Evolutionary conservation across 2,329 filamentous ascomycete species (phyloP), one percentile per base, ranked within the genome.

Genomic region (Lachnellula suecica): DNA sequence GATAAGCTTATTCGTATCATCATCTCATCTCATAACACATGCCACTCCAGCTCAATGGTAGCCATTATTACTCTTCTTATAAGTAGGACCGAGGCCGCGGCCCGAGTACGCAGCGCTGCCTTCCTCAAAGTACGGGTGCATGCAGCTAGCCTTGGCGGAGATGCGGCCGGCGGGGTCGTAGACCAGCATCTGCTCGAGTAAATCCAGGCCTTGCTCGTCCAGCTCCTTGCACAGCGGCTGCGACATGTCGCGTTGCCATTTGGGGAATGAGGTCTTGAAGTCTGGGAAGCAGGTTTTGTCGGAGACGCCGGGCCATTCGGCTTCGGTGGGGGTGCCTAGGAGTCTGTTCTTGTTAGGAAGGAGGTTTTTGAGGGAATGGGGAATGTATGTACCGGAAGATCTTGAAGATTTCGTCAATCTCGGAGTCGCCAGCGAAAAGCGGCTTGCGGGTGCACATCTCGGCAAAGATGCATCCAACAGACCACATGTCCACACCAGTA

Each of bases 371-470:
- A 34, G 24, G 11, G n/a, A n/a, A 43, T 34, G 4, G 15, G 23
- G 11, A 25, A 2, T 11, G 11, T 3, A 62, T 79, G 64, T 76
- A 91, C 89, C 86, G 83, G 85, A 96, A 96, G 69, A 87, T 95
- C 75, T 93, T 94, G 79, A 95, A 95, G 67, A 95, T 95, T 72
- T 95, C 90, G 66, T 95, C 90, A 72, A 95, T 95, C 69, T 95
- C 90, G 4, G 89, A 94, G 69, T 96, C 91, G 53, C 91, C 91
- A 11, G 91, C 91, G 77, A 96, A 96, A 40, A 96, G 78, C 4
- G 91, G 91, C 74, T 95, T 96, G 65, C 90, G 84, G 2, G 91
- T 96, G 73, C 90, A 95, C 92, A 96, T 96, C 72, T 96, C 91
- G 9, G 92, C 91, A 70, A 96, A 96, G 71, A 96, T 96, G 71